Evolutionary conservation across 495 filamentous ascomycete genomes (phyloP), one percentile per base, ranked within the genome.

Genomic region (Articulospora tetracladia): DNA sequence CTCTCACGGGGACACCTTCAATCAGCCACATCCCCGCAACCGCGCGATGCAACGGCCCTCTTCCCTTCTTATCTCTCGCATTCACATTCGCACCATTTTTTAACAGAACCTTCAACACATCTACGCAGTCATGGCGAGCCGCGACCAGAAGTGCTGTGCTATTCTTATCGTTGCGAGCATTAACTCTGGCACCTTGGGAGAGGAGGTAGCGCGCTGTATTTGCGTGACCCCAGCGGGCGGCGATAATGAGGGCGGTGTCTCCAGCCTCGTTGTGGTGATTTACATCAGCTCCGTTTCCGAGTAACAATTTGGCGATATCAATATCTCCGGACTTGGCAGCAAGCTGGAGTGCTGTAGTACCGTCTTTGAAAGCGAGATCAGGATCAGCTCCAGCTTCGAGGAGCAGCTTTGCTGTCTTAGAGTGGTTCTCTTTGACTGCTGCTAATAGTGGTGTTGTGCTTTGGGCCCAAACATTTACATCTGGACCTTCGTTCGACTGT

Each of bases 321-420:
- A 61, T 32, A 49, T 61, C 59, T 44, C 59, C 59, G 1, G 19
- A 41, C 17, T 50, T 12, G 1, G 59, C 59, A 22, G 59, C 59
- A 11, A 47, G 19, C 1, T 50, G 44, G 0, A 61, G 59, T 0
- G 59, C 59, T 7, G 53, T 57, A 1, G 23, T 26, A 6, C 59
- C 53, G n/a, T 24, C 49, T 22, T 61, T 56, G 15, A 15, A 22
- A 27, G 52, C 55, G n/a, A 61, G 28, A 25, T 57, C 53, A 0
- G 59, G 59, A 26, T 61, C 59, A n/a, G 59, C 59, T 0, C 53
- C 59, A 19, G 41, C 28, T 57, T 56, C 52, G 8, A 61, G 44
- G 6, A 61, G 53, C 1, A 55, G 23, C 36, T 55, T 36, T 8
- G 59, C 44, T 0, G 59, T 56, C n/a, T 57, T 56, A n/a, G 36